Evolutionary conservation across 2,329 filamentous ascomycete genomes (phyloP).

Genomic region (Xylaria polymorpha): DNA sequence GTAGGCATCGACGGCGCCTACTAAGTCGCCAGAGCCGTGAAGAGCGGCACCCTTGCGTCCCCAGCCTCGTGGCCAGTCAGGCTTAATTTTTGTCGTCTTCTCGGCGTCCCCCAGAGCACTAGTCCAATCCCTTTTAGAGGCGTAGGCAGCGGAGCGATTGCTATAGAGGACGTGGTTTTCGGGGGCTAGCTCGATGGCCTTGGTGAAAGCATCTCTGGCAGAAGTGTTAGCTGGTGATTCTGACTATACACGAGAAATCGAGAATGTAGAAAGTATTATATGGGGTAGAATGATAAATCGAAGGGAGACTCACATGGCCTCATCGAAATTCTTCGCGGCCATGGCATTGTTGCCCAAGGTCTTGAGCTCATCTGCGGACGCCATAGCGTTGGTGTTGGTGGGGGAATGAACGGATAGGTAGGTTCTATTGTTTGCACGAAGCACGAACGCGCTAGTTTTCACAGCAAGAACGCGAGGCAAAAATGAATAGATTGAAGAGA

Average conservation of each 20-base stretch:
- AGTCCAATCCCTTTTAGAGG: constrained; percentile 89
- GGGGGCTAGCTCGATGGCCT: constrained; percentile 90
- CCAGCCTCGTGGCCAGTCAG: constrained; percentile 98
- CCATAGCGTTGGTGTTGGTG: constrained; percentile 55
- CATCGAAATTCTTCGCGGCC: constrained; percentile 94
- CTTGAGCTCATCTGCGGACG: constrained; percentile 84
- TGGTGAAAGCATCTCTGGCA: constrained; percentile 88
- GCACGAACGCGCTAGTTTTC: constrained; percentile 8
- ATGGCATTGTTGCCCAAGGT: constrained; percentile 99
- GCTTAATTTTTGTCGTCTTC: constrained; percentile 94
- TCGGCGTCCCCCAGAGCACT: constrained; percentile 88
- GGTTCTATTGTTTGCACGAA: constrained; percentile 8
- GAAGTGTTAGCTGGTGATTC: constrained; percentile 31
- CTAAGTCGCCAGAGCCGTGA: constrained; percentile 86
- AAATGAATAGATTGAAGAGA: not conserved
- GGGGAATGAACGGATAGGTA: constrained; percentile 11
- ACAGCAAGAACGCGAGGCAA: not conserved
- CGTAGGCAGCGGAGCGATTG: constrained; percentile 89
- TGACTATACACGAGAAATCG: constrained; percentile 21
- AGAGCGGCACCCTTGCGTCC: constrained; percentile 90
- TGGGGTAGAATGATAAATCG: constrained; percentile 1
- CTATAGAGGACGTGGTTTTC: constrained; percentile 97
- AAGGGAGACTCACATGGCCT: constrained; percentile 80
- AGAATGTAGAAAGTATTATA: not conserved
- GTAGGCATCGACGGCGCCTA: constrained; percentile 89